Evolutionary conservation across 495 filamentous ascomycete species (phyloP), one percentile per base, ranked within the genome.

Genomic region (Glarea lozoyensis): DNA sequence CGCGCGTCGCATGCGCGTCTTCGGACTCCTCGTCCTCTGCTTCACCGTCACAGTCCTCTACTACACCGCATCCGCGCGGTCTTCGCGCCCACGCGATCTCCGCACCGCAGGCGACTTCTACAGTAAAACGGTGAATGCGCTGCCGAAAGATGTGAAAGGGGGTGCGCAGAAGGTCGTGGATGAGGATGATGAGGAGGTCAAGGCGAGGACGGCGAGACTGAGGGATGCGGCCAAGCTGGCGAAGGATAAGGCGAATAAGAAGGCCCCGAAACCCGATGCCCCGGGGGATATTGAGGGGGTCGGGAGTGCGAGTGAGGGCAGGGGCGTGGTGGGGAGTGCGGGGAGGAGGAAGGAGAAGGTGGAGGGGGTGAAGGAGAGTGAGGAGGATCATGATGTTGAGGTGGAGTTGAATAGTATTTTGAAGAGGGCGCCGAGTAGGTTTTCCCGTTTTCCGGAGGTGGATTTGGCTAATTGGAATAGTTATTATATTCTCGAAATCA

Each of bases 401-500:
- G 59, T 48, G 3, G 81, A 85, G 64, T 59, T 95, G 50, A 81
- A 84, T 56, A 59, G 54, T 12, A 89, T 95, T 34, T 61, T 94
- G 42, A 89, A 89, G 67, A 78, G 77, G 45, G 76, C 85, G 19
- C 86, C 88, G 42, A 79, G 87, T 90, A 76, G 52, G 76, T 66
- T 27, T 17, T 41, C 27, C 18, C 38, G 20, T 13, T 18, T 20
- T 30, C 40, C 31, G 20, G 32, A 19, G n/a, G 19, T 27, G 16
- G 40, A 22, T 63, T 61, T 54, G 53, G 37, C 23, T 21, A 11
- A 13, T n/a, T 35, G 11, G 15, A 5, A 22, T 55, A 88, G 84
- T 96, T 37, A 85, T 96, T 54, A 86, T 98, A 40, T 96, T 97
- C 68, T 94, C 87, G 42, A 97, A 97, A 62, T 78, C 83, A 1